Percentiles rank a stretch among this genome's conserved stretches.
phyloP scores from a whole-genome alignment of 2,329 filamentous ascomycete species.

The Aulographum hederae region DNA sequence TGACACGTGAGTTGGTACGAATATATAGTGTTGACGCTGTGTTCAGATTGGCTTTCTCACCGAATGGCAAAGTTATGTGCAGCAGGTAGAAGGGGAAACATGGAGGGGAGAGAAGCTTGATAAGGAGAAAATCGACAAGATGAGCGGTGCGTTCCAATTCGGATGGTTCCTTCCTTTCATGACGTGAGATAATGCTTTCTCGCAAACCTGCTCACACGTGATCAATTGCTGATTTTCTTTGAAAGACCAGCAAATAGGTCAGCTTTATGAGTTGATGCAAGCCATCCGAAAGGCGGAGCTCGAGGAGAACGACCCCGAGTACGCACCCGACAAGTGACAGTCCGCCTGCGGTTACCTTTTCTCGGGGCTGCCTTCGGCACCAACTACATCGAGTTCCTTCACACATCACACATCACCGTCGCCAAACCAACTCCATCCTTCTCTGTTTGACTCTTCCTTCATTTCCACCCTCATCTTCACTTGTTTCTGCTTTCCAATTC shows the following conservation, averaged over 20 bases:
- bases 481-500: no score
- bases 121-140: slow-evolving; percentile 66
- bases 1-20: background rate
- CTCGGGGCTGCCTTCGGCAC: background rate
- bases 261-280: slow-evolving; percentile 88
- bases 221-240: slow-evolving; percentile 1
- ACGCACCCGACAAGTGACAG: slow-evolving; percentile 11
- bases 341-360: background rate
- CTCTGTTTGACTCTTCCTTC: no score
- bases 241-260: slow-evolving; percentile 76
- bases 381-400: background rate
- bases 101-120: slow-evolving; percentile 82
- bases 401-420: background rate
- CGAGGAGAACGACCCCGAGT: slow-evolving; percentile 27
- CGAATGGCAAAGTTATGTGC: slow-evolving; percentile 91
- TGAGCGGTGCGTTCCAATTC: slow-evolving; percentile 86
- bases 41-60: slow-evolving; percentile 78
- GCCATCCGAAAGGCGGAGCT: slow-evolving; percentile 43
- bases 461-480: no score
- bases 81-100: slow-evolving; percentile 69
- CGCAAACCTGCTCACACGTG: background rate
- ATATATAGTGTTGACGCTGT: background rate
- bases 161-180: no score
- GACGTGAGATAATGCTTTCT: no score
- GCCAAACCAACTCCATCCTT: no score